Percentiles rank a stretch among this genome's conserved stretches.
Conservation (phyloP, 495 filamentous ascomycete species). For the Astrothelium subdiscretum region DNA sequence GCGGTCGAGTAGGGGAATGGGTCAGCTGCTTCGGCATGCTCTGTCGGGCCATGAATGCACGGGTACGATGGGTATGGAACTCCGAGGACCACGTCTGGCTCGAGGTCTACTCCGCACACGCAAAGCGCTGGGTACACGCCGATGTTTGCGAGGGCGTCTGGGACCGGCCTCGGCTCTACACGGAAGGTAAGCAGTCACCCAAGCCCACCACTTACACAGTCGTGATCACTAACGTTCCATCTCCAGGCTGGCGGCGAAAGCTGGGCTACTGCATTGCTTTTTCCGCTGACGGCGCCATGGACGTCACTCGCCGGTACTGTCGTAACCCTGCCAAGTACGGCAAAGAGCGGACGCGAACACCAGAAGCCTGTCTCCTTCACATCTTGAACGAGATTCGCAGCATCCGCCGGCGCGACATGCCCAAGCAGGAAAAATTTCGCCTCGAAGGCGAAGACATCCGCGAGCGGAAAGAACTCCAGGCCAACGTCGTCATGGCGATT, state of each 20-base stretch:
- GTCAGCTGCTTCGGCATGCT: constrained; percentile 99
- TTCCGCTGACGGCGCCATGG: constrained; percentile 84
- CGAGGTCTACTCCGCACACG: constrained; percentile 90
- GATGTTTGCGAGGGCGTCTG: constrained; percentile 90
- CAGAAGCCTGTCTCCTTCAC: constrained; percentile 82
- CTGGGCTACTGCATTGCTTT: constrained; percentile 96
- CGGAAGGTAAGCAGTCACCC: constrained; percentile 51
- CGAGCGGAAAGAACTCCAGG: constrained; percentile 74
- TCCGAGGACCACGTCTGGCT: constrained; percentile 96
- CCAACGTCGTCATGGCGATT: constrained; percentile 61
- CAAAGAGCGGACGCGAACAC: constrained; percentile 56
- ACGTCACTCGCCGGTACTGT: constrained; percentile 92
- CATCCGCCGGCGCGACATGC: constrained; percentile 63
- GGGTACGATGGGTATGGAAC: constrained; percentile 98
- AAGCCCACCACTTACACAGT: not conserved
- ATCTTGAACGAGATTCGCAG: constrained; percentile 81
- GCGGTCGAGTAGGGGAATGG: constrained; percentile 89
- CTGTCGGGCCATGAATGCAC: constrained; percentile 77
- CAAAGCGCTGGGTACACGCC: constrained; percentile 92
- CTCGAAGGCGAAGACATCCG: constrained; percentile 80
- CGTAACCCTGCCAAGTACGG: constrained; percentile 65
- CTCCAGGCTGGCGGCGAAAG: constrained; percentile 73
- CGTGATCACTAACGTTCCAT: constrained; percentile 8
- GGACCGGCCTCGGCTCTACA: constrained; percentile 88
- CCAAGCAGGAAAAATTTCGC: constrained; percentile 66